A percentile compares a stretch with the other conserved stretches of the same genome.
Conservation (phyloP, 805 yeast genomes). For the Wickerhamiella azymoides region DNA sequence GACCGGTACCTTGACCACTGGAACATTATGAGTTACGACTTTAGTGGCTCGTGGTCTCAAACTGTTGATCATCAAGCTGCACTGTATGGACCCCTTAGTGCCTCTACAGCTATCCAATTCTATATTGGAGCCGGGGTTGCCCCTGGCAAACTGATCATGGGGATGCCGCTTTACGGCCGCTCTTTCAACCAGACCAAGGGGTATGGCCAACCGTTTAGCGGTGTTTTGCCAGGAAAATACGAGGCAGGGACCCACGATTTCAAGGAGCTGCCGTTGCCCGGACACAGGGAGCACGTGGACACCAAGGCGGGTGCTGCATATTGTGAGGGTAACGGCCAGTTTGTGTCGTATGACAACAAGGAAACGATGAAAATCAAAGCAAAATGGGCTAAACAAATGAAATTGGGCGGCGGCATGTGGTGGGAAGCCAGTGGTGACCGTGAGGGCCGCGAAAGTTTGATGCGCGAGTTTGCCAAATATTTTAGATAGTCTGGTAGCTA, state of each 20-base stretch:
- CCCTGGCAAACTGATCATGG: conserved; percentile 47
- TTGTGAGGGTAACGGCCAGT: conserved; percentile 27
- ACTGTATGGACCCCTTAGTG: conserved; percentile 37
- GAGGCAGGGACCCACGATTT: conserved; percentile 42
- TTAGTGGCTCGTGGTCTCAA: conserved; percentile 62
- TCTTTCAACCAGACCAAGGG: conserved; percentile 33
- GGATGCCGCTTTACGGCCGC: conserved; percentile 81
- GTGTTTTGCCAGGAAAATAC: conserved; percentile 30
- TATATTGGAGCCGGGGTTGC: conserved; percentile 33
- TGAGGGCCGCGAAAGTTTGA: conserved; percentile 16
- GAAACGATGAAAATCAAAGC: conserved; percentile 45
- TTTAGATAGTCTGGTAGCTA: background rate
- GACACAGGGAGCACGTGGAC: conserved; percentile 40
- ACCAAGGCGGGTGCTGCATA: conserved; percentile 38
- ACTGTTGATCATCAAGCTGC: conserved; percentile 58
- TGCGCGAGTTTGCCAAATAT: conserved; percentile 13
- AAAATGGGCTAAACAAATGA: conserved; percentile 32
- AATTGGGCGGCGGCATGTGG: conserved; percentile 79
- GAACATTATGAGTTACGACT: conserved; percentile 90
- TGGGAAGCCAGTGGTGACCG: conserved; percentile 87
- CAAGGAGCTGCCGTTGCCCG: conserved; percentile 37
- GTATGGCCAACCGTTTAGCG: conserved; percentile 32
- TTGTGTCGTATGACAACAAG: conserved; percentile 56
- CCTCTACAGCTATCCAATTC: conserved; percentile 33
- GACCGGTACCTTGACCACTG: conserved; percentile 48